Evolutionary conservation across 768 basidiomycete genomes (phyloP).

Genomic region (Naganishia vaughanmartiniae): DNA sequence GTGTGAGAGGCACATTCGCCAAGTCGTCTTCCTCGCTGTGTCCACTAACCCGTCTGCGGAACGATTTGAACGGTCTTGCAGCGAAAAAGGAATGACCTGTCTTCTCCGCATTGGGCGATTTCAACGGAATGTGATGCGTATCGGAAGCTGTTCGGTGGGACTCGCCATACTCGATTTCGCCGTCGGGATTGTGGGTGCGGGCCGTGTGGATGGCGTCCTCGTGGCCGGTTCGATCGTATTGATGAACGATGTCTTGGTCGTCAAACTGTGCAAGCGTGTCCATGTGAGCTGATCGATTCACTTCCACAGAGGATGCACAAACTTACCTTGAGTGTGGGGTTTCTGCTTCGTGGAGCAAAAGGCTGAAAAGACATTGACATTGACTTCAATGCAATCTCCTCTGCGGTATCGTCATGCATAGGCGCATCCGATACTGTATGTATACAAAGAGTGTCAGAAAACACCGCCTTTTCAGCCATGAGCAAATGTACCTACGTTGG

Average conservation of each 20-base stretch:
- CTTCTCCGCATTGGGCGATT: constrained; percentile 21
- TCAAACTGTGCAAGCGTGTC: constrained; percentile 41
- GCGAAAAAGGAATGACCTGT: constrained; percentile 12
- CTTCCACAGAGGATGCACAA: not conserved
- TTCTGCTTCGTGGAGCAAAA: constrained; percentile 33
- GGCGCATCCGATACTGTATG: constrained; percentile 73
- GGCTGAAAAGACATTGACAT: constrained; percentile 1
- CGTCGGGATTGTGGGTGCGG: constrained; percentile 30
- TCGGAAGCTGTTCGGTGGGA: constrained; percentile 11
- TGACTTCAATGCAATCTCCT: constrained; percentile 48
- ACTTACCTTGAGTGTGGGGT: constrained; percentile 40
- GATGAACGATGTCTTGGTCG: constrained; percentile 51
- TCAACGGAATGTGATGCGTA: constrained; percentile 7
- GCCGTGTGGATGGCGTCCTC: constrained; percentile 37
- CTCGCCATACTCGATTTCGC: constrained; percentile 1
- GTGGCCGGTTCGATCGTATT: constrained; percentile 41
- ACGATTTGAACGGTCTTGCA: constrained; percentile 22
- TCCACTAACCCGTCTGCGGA: constrained; percentile 9
- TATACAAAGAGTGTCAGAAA: not conserved
- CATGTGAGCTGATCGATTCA: not conserved
- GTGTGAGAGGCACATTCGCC: constrained; percentile 10
- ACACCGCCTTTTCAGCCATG: not conserved
- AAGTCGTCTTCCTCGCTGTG: constrained; percentile 1
- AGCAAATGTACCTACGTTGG: constrained; percentile 55
- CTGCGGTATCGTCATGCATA: constrained; percentile 58